Evolutionary conservation across 129 eudicot species (phyloP).

Genomic region (Escallonia herrerae): DNA sequence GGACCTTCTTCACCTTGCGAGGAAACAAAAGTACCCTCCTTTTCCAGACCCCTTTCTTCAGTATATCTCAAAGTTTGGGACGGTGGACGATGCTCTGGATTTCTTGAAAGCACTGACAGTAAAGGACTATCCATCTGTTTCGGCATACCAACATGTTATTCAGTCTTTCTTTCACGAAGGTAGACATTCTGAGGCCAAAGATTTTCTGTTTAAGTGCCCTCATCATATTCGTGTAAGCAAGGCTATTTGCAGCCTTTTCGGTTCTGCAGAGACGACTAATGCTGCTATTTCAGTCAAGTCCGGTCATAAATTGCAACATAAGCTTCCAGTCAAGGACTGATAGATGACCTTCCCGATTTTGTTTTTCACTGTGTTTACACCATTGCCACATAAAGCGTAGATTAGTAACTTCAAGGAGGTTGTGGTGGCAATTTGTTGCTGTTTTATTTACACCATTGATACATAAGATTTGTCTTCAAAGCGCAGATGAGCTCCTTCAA

Average conservation of each 20-base stretch:
- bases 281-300: conserved; percentile 1
- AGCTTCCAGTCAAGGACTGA: too few relatives aligned
- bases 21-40: conserved; percentile 71
- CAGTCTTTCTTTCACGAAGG: conserved; percentile 61
- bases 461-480: background rate
- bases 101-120: conserved; percentile 43
- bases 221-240: conserved; percentile 57
- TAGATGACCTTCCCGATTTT: too few relatives aligned
- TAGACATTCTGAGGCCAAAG: conserved; percentile 77
- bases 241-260: conserved; percentile 51
- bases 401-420: too few relatives aligned
- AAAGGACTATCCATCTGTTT: conserved; percentile 49
- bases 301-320: background rate
- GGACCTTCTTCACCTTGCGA: conserved; percentile 63
- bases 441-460: background rate
- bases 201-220: conserved; percentile 68
- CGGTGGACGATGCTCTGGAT: conserved; percentile 61
- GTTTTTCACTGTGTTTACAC: background rate
- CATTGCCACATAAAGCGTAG: background rate
- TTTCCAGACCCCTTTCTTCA: conserved; percentile 46
- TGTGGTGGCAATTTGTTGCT: too few relatives aligned
- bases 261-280: conserved; percentile 34
- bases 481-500: too few relatives aligned
- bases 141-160: conserved; percentile 54
- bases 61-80: conserved; percentile 58